Percentiles rank a stretch among this genome's conserved stretches.
Conservation (phyloP, 2,329 filamentous ascomycete genomes). For the Diaporthe aspalathi region DNA sequence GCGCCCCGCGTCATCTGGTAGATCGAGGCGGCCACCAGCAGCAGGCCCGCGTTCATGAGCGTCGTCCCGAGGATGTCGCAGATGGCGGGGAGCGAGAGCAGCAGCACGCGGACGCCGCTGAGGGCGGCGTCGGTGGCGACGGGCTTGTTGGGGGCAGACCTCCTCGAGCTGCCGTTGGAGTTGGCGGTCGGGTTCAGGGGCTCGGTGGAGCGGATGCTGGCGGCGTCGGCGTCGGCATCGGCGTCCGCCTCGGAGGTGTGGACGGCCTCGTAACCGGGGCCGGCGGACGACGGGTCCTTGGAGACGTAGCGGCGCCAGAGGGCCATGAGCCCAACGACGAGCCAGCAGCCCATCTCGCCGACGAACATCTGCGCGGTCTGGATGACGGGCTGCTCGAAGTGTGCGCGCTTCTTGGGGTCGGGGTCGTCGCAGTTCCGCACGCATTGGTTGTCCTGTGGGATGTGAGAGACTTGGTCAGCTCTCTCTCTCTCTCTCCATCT, state of each 20-base stretch:
- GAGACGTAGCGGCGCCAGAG: constrained; percentile 71
- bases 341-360: constrained; percentile 95
- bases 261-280: constrained; percentile 77
- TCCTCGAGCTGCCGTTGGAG: constrained; percentile 24
- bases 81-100: constrained; percentile 87
- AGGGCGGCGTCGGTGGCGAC: constrained; percentile 66
- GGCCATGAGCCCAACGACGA: constrained; percentile 80
- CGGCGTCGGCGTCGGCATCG: constrained; percentile 58
- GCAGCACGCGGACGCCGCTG: constrained; percentile 74
- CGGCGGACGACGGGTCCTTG: constrained; percentile 53
- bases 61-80: constrained; percentile 97
- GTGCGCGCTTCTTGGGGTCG: constrained; percentile 72
- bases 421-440: constrained; percentile 85
- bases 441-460: constrained; percentile 90
- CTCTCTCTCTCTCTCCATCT: background rate
- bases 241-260: constrained; percentile 58
- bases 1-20: constrained; percentile 99
- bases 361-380: constrained; percentile 99
- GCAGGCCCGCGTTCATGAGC: constrained; percentile 93
- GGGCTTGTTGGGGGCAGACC: constrained; percentile 50
- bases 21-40: constrained; percentile 94
- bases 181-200: constrained; percentile 60
- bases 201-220: constrained; percentile 56
- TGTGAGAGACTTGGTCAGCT: constrained; percentile 1
- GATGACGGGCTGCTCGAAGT: constrained; percentile 94